These are phyloP conservation scores for Silene uniflora DNA, from an alignment of 148 eudicot genomes.

Conservation along the genomic window DNA sequence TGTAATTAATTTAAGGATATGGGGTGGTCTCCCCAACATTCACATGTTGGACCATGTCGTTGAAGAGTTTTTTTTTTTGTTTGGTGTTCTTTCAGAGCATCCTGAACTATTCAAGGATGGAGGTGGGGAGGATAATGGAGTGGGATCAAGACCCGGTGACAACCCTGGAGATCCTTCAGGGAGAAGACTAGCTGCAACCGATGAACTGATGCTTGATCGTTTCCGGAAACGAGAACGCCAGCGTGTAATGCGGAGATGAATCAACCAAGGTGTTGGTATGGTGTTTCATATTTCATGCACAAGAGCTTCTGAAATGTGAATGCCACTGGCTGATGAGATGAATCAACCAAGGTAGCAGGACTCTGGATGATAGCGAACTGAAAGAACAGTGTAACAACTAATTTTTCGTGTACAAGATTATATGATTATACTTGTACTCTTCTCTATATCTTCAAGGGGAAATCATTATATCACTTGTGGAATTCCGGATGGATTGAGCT, in stretches of 20 bases:
- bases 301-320: neutral
- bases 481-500: neutral
- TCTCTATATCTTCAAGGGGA: neutral
- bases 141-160: conserved; percentile 45
- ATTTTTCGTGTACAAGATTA: neutral
- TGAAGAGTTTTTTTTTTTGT: neutral
- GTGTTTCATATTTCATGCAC: neutral
- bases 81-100: conserved; percentile 55
- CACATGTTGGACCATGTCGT: neutral
- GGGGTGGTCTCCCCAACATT: neutral
- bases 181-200: conserved; percentile 88
- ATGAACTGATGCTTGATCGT: conserved; percentile 86
- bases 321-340: neutral
- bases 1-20: no score
- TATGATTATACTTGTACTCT: neutral
- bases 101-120: conserved; percentile 71
- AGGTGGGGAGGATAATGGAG: conserved; percentile 44
- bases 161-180: conserved; percentile 43
- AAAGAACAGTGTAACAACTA: conserved; percentile 1
- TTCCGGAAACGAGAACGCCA: conserved; percentile 93
- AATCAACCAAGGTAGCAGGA: neutral
- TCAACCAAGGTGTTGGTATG: neutral
- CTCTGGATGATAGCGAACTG: neutral
- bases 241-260: conserved; percentile 81
- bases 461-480: neutral